Base-by-base conservation (phyloP, 306 rosid genomes). In the Dicorynia guianensis region DNA sequence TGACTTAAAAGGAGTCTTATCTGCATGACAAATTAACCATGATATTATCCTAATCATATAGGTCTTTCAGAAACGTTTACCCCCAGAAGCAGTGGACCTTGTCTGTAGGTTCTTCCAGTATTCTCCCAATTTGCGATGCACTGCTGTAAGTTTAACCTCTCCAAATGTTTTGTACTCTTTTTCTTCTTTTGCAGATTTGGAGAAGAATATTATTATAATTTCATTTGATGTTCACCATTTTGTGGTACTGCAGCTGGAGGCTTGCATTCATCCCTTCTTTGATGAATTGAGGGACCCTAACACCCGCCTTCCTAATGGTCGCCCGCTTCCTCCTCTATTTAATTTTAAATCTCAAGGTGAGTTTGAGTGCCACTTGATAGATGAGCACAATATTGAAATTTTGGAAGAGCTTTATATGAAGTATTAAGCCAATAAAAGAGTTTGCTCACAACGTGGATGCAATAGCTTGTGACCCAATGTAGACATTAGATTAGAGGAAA, bases 11-110 rank as follows among this genome's bases (percentile, higher is more conserved):
- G 38, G 52, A 13, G 20, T 65, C 36, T 79, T 80, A 39, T 69
- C 67, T 80, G 62, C 65, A 48, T 15, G 52, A 42, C 63, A 59
- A 49, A 63, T 80, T 74, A 30, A 73, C 39, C 4, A 6, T 35
- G 47, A 38, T 39, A 34, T 62, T 71, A 50, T 81, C 60, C 54
- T 42, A 35, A 73, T 75, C 58, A 60, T 60, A 63, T 86, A 95
- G 99, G 99, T 95, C 72, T 95, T 95, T 75, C 97, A 92, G 85
- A 95, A 95, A 75, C 97, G 99, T 78, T 81, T 95, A 63, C 97
- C 99, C 72, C 99, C 98, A 62, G 99, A 95, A 86, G 99, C 99
- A 8, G 99, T 95, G 72, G 99, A 95, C 80, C 97, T 95, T 63
- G 98, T 95, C 44, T 95, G 99, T 84, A 86, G 99, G 87, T 95